Conservation (phyloP, 805 yeast genomes). For the Starmerella khaoyaiensis region DNA sequence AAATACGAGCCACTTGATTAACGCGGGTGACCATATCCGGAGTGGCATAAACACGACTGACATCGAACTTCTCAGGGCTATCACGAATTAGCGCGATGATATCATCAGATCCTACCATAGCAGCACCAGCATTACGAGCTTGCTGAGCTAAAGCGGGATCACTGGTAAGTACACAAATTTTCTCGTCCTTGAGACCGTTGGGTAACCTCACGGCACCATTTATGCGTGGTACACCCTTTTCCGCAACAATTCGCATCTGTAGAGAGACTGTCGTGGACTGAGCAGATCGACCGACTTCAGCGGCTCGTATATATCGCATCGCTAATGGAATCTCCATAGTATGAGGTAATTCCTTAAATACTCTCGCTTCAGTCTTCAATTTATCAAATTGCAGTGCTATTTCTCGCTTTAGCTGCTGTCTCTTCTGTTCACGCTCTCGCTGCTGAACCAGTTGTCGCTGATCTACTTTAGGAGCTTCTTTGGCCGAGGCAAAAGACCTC, state of each 20-base stretch:
- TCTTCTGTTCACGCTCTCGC: conserved; percentile 26
- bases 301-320: conserved; percentile 66
- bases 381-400: conserved; percentile 18
- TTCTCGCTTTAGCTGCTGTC: conserved; percentile 24
- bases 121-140: conserved; percentile 49
- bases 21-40: conserved; percentile 62
- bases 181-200: conserved; percentile 51
- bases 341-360: conserved; percentile 41
- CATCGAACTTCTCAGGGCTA: conserved; percentile 35
- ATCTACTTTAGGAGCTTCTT: conserved; percentile 23
- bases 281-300: conserved; percentile 75
- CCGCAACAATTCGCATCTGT: conserved; percentile 52
- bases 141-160: conserved; percentile 39
- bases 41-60: conserved; percentile 72
- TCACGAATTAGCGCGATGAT: conserved; percentile 44
- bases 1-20: conserved; percentile 53
- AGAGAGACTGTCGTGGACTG: conserved; percentile 58
- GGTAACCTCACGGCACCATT: conserved; percentile 63
- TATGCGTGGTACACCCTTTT: conserved; percentile 64
- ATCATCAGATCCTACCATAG: conserved; percentile 58
- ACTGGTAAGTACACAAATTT: conserved; percentile 55
- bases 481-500: conserved; percentile 13
- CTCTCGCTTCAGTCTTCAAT: conserved; percentile 30
- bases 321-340: conserved; percentile 65
- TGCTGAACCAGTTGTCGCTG: conserved; percentile 26